Conservation (phyloP, 768 basidiomycete genomes). For the Filobasidium floriforme region DNA sequence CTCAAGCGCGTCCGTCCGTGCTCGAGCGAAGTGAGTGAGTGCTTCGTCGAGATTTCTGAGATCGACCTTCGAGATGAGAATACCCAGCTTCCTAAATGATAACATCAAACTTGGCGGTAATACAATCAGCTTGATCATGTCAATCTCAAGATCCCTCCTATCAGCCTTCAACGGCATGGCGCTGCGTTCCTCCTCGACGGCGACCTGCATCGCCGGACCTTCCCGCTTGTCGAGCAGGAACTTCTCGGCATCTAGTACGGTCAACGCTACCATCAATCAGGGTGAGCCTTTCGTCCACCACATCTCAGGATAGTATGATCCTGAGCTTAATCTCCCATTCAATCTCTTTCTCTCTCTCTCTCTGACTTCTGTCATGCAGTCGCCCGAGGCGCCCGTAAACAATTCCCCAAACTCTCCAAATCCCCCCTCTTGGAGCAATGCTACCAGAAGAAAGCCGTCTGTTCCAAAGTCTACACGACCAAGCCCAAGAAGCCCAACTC, state of each 20-base stretch:
- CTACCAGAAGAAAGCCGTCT: constrained; percentile 88
- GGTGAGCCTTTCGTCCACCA: constrained; percentile 3
- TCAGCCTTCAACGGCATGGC: not conserved
- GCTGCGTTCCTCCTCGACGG: not conserved
- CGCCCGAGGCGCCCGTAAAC: constrained; percentile 60
- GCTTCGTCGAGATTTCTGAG: no score
- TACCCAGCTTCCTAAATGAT: not conserved
- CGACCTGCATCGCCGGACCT: not conserved
- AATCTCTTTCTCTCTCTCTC: no score
- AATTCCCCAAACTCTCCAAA: constrained; percentile 52
- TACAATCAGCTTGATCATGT: constrained; percentile 2
- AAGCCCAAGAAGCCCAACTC: constrained; percentile 98
- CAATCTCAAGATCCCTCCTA: constrained; percentile 1
- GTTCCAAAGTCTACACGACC: constrained; percentile 61
- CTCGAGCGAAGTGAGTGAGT: no score
- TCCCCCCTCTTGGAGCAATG: constrained; percentile 72
- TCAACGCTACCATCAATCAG: constrained; percentile 30
- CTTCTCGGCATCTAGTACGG: constrained; percentile 26
- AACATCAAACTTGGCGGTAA: not conserved
- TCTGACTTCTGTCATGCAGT: constrained; percentile 46
- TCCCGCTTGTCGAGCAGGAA: not conserved
- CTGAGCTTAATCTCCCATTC: no score
- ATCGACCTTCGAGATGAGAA: no score
- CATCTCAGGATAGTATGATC: no score
- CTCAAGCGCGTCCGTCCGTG: no score